A percentile compares a stretch with the other conserved stretches of the same genome.
Conservation (phyloP, 1,284 basidiomycete genomes). For the Fomitopsis palustris region DNA sequence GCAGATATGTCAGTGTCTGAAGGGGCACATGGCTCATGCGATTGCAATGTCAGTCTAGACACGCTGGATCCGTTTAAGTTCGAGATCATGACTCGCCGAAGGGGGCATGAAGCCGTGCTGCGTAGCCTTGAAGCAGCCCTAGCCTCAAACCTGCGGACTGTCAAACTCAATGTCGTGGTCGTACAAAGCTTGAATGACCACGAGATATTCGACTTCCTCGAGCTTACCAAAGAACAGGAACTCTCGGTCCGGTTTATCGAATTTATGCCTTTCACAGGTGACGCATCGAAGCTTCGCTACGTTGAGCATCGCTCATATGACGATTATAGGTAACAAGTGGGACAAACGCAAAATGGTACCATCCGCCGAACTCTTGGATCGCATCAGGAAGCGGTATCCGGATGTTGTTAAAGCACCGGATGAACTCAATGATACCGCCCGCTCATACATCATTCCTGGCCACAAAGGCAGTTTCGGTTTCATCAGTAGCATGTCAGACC, state of each 20-base stretch:
- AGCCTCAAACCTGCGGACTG: slow-evolving; percentile 46
- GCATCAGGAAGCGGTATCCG: slow-evolving; percentile 47
- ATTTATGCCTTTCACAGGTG: slow-evolving; percentile 91
- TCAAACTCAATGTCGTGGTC: slow-evolving; percentile 85
- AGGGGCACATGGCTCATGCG: not conserved
- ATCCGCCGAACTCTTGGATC: slow-evolving; percentile 57
- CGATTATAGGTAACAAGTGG: slow-evolving; percentile 75
- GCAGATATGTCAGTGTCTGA: not conserved
- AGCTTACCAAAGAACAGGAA: slow-evolving; percentile 61
- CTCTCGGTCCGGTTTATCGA: slow-evolving; percentile 86
- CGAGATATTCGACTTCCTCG: slow-evolving; percentile 77
- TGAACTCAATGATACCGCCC: slow-evolving; percentile 77
- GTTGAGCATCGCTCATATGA: not conserved
- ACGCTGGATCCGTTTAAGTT: slow-evolving; percentile 88
- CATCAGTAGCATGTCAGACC: slow-evolving; percentile 91
- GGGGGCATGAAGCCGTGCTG: slow-evolving; percentile 74
- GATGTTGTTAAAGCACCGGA: slow-evolving; percentile 52
- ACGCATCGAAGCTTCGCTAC: not conserved
- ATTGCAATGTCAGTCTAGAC: slow-evolving; percentile 57
- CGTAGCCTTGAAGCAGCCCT: slow-evolving; percentile 66
- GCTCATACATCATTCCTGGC: slow-evolving; percentile 74
- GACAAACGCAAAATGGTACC: slow-evolving; percentile 78
- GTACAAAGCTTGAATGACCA: slow-evolving; percentile 77
- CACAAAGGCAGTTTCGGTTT: slow-evolving; percentile 78
- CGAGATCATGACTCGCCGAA: slow-evolving; percentile 78